Conservation (phyloP, 768 basidiomycete species). For the Royoungia palumana region DNA sequence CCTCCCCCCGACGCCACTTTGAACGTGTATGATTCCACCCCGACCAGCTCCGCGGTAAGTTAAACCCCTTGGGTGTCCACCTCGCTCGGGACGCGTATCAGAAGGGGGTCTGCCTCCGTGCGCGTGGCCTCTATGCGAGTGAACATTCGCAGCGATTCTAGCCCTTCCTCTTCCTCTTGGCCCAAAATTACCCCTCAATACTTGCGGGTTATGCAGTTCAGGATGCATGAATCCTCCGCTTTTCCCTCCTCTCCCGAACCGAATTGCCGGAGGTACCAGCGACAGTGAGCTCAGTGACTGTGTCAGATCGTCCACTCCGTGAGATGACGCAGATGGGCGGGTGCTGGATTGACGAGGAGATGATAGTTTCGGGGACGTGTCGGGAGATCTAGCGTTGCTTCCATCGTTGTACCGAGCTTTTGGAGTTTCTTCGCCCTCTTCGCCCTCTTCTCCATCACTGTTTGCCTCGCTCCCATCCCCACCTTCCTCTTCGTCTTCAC, state of each 20-base stretch:
- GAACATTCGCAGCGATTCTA: constrained; percentile 25
- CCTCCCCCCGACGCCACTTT: constrained; percentile 1
- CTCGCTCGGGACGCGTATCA: background rate
- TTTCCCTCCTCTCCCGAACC: constrained; percentile 72
- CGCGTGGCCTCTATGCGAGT: constrained; percentile 10
- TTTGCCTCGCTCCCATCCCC: background rate
- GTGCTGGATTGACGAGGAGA: constrained; percentile 21
- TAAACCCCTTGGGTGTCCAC: constrained; percentile 10
- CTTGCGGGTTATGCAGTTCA: constrained; percentile 32
- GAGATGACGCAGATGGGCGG: constrained; percentile 18
- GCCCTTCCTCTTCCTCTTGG: constrained; percentile 31
- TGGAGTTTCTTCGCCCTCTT: constrained; percentile 26
- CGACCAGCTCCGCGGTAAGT: constrained; percentile 14
- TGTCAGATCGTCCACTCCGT: constrained; percentile 47
- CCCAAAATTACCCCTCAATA: constrained; percentile 26
- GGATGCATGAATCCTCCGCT: constrained; percentile 47
- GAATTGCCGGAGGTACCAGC: constrained; percentile 64
- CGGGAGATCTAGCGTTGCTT: constrained; percentile 18
- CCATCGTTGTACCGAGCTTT: constrained; percentile 20
- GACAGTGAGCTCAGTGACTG: constrained; percentile 46
- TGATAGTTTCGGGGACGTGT: constrained; percentile 15
- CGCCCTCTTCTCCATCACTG: constrained; percentile 17
- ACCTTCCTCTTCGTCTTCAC: constrained; percentile 11
- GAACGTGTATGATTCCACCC: constrained; percentile 4
- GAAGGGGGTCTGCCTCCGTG: constrained; percentile 6